Base-by-base conservation (phyloP, 2,329 filamentous ascomycete genomes). In the Didymella segeticola region DNA sequence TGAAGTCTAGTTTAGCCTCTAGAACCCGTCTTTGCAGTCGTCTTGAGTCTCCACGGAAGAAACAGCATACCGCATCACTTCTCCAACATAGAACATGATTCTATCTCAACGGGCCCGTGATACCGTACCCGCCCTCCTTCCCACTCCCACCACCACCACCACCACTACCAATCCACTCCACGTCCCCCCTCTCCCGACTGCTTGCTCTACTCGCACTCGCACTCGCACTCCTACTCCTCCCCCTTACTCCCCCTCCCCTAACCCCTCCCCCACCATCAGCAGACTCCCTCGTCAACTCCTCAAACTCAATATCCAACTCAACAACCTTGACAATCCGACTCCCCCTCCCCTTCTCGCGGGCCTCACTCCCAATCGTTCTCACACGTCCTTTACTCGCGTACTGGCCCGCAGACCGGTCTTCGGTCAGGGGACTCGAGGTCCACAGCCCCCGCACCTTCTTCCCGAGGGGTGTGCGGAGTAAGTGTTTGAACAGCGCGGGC, bases 301-400 rank as follows among this genome's bases (percentile, higher is more conserved):
- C 45, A 39, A 57, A 60, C 38, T 60, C 57, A 34, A 60, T 51
- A 19, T 60, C 49, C 49, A 42, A 43, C 22, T 56, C 57, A 0
- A 53, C 26, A 4, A 38, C 27, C 30, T 54, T 57, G 5, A 19
- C 48, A 14, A 59, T 56, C 19, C 38, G 43, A n/a, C 42, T 38
- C 5, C 29, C 39, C 23, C 45, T 47, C 34, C 31, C 39, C 1
- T 11, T 38, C 8, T 30, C 25, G 8, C 25, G 23, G 5, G 37
- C 49, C 10, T 30, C 22, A 17, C 49, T 53, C 17, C 45, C 55
- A 38, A 47, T 47, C 25, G 46, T 36, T 20, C 9, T 34, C 11
- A 46, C 31, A 22, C 33, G 22, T 14, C 37, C 37, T n/a, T 14
- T 22, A 25, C 43, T 38, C 5, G 33, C 30, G 12, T 30, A 41